phyloP scores from a whole-genome alignment of 2,329 filamentous ascomycete species.

The Neofusicoccum kwambonambiense region DNA sequence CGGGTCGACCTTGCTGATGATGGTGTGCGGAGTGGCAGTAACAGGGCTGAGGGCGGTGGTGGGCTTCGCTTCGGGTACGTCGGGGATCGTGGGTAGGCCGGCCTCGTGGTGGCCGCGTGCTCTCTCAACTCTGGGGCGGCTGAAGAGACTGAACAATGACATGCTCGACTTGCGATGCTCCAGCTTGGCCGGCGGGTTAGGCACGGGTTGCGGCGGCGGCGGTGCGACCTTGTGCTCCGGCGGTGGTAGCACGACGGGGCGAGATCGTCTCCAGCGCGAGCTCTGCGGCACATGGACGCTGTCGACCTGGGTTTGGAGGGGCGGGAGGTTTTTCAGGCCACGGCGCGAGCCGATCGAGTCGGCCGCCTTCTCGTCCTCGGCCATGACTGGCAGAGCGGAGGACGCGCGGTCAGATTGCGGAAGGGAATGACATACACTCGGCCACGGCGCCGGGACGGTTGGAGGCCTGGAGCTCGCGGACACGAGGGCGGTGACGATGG shows the following conservation, averaged over 20 bases:
- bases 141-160: conserved; percentile 52
- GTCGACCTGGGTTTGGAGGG: conserved; percentile 19
- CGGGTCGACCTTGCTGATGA: neutral
- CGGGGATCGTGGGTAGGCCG: conserved; percentile 36
- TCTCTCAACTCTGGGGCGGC: conserved; percentile 49
- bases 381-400: conserved; percentile 25
- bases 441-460: neutral
- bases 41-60: conserved; percentile 15
- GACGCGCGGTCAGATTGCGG: conserved; percentile 8
- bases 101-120: conserved; percentile 47
- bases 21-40: conserved; percentile 7
- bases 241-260: conserved; percentile 30
- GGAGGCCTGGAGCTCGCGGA: conserved; percentile 9
- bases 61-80: conserved; percentile 22
- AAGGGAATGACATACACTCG: conserved; percentile 3
- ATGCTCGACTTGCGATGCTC: conserved; percentile 42
- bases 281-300: conserved; percentile 23
- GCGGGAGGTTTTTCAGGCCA: conserved; percentile 26
- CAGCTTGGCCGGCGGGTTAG: conserved; percentile 23
- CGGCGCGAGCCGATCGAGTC: conserved; percentile 21
- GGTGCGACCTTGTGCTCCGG: conserved; percentile 3
- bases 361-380: conserved; percentile 25
- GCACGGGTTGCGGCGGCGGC: conserved; percentile 2
- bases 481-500: conserved; percentile 1
- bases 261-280: conserved; percentile 39